Evolutionary conservation across 1,284 basidiomycete genomes (phyloP).

Genomic region (Fomitopsis palustris): DNA sequence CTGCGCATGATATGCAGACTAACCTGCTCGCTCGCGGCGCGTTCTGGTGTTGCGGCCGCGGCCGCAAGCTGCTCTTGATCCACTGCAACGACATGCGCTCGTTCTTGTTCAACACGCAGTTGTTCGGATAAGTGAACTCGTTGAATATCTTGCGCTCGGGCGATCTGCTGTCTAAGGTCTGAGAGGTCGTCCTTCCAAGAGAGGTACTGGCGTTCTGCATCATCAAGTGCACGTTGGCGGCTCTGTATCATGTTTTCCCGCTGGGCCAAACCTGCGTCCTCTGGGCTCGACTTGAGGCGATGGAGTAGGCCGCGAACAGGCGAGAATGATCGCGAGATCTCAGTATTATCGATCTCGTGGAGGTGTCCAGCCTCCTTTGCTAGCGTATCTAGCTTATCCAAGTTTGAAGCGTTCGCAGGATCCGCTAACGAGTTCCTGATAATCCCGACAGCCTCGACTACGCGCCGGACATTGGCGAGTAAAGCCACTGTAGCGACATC

Average conservation of each 20-base stretch:
- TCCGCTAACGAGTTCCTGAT: slow-evolving; percentile 32
- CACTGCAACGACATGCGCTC: slow-evolving; percentile 29
- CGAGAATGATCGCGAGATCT: slow-evolving; percentile 46
- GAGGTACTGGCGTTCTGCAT: slow-evolving; percentile 44
- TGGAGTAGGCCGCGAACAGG: slow-evolving; percentile 48
- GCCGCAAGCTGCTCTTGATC: slow-evolving; percentile 19
- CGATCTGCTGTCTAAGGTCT: slow-evolving; percentile 30
- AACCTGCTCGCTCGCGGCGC: neutral
- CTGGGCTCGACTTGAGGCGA: slow-evolving; percentile 44
- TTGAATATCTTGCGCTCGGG: slow-evolving; percentile 29
- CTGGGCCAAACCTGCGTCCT: slow-evolving; percentile 35
- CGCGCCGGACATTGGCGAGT: slow-evolving; percentile 35
- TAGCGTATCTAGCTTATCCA: slow-evolving; percentile 34
- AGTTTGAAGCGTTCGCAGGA: slow-evolving; percentile 22
- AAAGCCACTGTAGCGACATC: slow-evolving; percentile 41
- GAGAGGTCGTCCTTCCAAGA: slow-evolving; percentile 45
- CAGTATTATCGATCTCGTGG: slow-evolving; percentile 31
- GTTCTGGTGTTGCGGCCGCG: slow-evolving; percentile 23
- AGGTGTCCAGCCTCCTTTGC: slow-evolving; percentile 35
- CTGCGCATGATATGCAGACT: slow-evolving; percentile 7
- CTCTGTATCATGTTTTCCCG: slow-evolving; percentile 43
- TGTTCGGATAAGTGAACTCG: slow-evolving; percentile 29
- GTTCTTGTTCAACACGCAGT: slow-evolving; percentile 32
- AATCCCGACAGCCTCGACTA: slow-evolving; percentile 34
- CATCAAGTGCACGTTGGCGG: slow-evolving; percentile 44